Base-by-base conservation (phyloP, 768 basidiomycete species). In the Gyrodon lividus region DNA sequence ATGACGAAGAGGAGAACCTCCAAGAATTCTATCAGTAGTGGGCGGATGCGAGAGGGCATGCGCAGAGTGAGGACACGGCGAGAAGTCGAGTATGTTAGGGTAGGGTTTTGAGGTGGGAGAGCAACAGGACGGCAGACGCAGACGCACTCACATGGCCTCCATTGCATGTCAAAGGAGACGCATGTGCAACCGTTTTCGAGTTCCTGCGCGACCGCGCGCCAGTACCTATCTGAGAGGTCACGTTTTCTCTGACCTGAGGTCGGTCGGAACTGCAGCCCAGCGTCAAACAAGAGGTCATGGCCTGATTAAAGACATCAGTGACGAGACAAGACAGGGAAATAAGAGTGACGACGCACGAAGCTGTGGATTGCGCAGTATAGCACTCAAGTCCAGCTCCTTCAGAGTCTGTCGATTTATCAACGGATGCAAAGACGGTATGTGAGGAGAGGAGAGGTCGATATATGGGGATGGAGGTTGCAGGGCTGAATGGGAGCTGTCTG, bases 221-320 rank as follows among this genome's bases (percentile, higher is more conserved):
- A 98, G 65, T 96, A 98, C 52, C 79, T 82, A 57, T 93, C 90
- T 0, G 84, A 78, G 33, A 82, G 74, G 43, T 85, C 82, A 43
- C 81, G 66, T 66, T 92, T 92, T 51, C 85, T 81, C 35, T 85
- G 81, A 56, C 82, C 82, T n/a, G 80, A 77, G 1, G 85, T 84
- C 10, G 89, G 88, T 38, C 87, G 80, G 69, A 92, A 92, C 66
- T 92, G 89, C 13, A 92, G 73, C 14, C 85, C 84, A 16, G 89
- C 79, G 56, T 96, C 93, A 58, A 95, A 94, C 58, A 95, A 80
- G 54, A 95, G 77, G 70, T 95, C 92, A 60, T 96, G 92, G 30
- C 89, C 89, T 92, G 61, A 23, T 39, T 47, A 49, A 51, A 37
- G 47, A 48, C 12, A 46, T 35, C 49, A 45, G 45, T 56, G 37